phyloP scores from a whole-genome alignment of 768 basidiomycete genomes.

The Kwoniella sp. region DNA sequence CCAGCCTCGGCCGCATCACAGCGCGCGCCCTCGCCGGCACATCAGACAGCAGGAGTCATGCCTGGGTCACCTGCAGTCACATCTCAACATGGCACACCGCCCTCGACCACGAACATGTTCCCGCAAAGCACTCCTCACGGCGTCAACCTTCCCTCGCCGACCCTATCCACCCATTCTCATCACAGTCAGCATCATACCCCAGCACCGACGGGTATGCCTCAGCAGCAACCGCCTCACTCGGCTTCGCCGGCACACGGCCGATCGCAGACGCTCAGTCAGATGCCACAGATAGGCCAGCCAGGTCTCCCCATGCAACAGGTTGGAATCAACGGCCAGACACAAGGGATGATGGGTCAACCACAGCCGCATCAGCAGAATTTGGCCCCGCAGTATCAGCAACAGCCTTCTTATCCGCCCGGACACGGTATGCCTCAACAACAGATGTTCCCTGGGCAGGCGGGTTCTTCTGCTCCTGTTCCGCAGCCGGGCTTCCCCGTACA shows the following conservation, averaged over 20 bases:
- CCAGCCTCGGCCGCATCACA: constrained; percentile 42
- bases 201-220: neutral
- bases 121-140: neutral
- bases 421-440: too few relatives aligned
- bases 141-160: constrained; percentile 22
- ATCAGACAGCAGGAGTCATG: constrained; percentile 15
- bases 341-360: neutral
- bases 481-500: constrained; percentile 10
- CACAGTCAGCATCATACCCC: constrained; percentile 27
- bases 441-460: constrained; percentile 3
- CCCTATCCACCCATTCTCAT: constrained; percentile 26
- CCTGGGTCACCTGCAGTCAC: constrained; percentile 15
- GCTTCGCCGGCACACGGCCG: constrained; percentile 10
- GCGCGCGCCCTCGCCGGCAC: constrained; percentile 29
- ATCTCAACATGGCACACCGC: constrained; percentile 12
- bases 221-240: constrained; percentile 5
- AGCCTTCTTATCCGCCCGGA: neutral
- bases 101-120: constrained; percentile 16
- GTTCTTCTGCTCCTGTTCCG: neutral
- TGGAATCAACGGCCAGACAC: constrained; percentile 9
- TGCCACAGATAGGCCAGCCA: constrained; percentile 5
- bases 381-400: constrained; percentile 4
- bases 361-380: neutral
- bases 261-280: constrained; percentile 12
- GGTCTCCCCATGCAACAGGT: constrained; percentile 7